Conservation (phyloP, 225 moss, liverwort and hornwort genomes). For the Physcomitrellopsis africana region DNA sequence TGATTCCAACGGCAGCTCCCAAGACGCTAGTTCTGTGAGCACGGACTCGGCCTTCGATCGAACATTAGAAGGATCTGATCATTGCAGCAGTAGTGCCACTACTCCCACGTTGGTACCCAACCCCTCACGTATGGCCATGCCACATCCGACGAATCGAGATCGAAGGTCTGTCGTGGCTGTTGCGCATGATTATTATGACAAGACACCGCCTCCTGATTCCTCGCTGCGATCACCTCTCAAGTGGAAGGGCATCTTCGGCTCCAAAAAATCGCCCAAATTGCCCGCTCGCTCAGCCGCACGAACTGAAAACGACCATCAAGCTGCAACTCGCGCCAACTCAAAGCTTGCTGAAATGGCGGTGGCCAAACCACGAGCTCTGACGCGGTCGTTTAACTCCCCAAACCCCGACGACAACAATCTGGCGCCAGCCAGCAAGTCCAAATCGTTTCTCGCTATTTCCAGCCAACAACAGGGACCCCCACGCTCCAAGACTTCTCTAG, state of each 20-base stretch:
- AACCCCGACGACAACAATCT: constrained; percentile 39
- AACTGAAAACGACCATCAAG: constrained; percentile 32
- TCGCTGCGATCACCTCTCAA: constrained; percentile 84
- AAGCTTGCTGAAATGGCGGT: constrained; percentile 36
- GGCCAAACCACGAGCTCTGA: constrained; percentile 30
- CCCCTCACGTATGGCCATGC: constrained; percentile 26
- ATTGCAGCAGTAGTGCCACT: constrained; percentile 42
- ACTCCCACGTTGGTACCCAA: constrained; percentile 45
- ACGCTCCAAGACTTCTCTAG: constrained; percentile 24
- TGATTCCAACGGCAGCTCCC: constrained; percentile 92
- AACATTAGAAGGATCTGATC: constrained; percentile 41
- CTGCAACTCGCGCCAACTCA: constrained; percentile 23
- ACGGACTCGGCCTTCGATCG: constrained; percentile 54
- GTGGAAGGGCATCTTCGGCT: constrained; percentile 79
- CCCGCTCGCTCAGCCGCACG: constrained; percentile 27
- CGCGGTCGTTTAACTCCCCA: constrained; percentile 31
- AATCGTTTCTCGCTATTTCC: constrained; percentile 49
- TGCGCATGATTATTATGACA: constrained; percentile 50
- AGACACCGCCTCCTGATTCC: constrained; percentile 43
- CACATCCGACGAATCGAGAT: constrained; percentile 30
- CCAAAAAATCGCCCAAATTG: constrained; percentile 59
- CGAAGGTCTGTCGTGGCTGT: constrained; percentile 44
- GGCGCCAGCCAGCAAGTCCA: constrained; percentile 27
- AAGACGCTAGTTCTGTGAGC: constrained; percentile 69
- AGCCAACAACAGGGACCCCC: constrained; percentile 22